Evolutionary conservation across 192 early-diverging fungal genomes (phyloP), one percentile per base, ranked within the genome.

Genomic region (Coemansia sp.): DNA sequence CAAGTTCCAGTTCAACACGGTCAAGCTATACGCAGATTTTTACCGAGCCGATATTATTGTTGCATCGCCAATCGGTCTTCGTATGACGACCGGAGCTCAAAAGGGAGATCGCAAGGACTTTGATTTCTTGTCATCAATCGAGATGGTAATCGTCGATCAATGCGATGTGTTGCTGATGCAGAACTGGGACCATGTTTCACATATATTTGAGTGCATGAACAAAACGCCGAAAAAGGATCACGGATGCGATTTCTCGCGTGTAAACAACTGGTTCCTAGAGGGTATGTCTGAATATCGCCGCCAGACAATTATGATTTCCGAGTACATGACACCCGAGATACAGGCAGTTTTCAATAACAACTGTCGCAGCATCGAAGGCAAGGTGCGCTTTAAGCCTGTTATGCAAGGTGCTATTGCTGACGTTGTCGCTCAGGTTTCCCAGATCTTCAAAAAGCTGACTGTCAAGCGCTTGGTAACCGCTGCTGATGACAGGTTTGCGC

Each of bases 181-280:
- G 69, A 99, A 98, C 85, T 99, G 96, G 96, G 96, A 99, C 64
- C 95, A 99, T 65, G 80, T 97, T 38, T 71, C 85, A 84, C 89
- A 92, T 59, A 75, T 97, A 5, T 92, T 96, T 63, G 77, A 91
- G 14, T 85, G 93, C 64, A 61, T 96, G 75, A 98, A 99, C 70
- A 60, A 84, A 42, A 96, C 90, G 12, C 96, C 97, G 3, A 95
- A 94, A 64, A 85, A 92, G 66, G 78, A 91, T n/a, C 95, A 96
- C 58, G 95, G 89, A 29, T 96, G 93, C 73, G 95, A 99, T 71
- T 98, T 99, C 83, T 96, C 95, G 2, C 86, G 97, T 18, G 87
- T 96, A 38, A 87, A 90, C 50, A 85, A 83, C 52, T 96, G 92
- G 88, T 90, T 86, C 59, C 80, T 99, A 17, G 97, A 98, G 54